Evolutionary conservation across 768 basidiomycete species (phyloP).

Genomic region (Collybia sp.): DNA sequence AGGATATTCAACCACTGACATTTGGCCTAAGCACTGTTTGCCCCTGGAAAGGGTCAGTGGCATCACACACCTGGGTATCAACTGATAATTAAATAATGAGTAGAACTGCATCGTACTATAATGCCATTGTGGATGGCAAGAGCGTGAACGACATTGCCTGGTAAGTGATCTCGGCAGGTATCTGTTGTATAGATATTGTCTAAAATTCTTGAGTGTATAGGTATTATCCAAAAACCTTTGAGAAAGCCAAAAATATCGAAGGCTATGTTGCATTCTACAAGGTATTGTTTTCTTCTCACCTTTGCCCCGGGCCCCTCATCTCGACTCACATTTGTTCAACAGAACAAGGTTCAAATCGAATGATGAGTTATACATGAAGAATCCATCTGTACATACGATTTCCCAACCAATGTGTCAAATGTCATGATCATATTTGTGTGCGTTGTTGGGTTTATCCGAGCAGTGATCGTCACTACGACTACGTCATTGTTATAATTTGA

Average conservation of each 20-base stretch:
- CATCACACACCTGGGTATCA: background rate
- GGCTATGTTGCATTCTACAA: conserved; percentile 77
- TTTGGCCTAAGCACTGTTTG: conserved; percentile 40
- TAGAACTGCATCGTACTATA: conserved; percentile 66
- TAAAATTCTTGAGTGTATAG: conserved; percentile 23
- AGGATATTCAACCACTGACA: background rate
- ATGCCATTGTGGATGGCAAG: conserved; percentile 44
- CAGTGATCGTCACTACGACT: too few relatives aligned
- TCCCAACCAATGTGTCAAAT: too few relatives aligned
- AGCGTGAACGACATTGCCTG: conserved; percentile 60
- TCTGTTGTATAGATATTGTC: background rate
- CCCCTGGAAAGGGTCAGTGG: conserved; percentile 67
- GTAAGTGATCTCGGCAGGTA: conserved; percentile 27
- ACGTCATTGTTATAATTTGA: too few relatives aligned
- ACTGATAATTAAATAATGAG: background rate
- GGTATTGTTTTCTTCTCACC: conserved; percentile 26
- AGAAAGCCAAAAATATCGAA: conserved; percentile 58
- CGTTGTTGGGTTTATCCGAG: too few relatives aligned
- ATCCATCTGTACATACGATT: too few relatives aligned
- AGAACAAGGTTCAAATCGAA: too few relatives aligned
- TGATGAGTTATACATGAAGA: too few relatives aligned
- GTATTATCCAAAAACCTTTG: conserved; percentile 59
- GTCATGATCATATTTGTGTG: too few relatives aligned
- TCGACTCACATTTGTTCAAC: too few relatives aligned
- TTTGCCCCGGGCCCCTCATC: too few relatives aligned